Evolutionary conservation across 2,329 filamentous ascomycete genomes (phyloP), one percentile per base, ranked within the genome.

Genomic region (Ophiostoma himal-ulmi): DNA sequence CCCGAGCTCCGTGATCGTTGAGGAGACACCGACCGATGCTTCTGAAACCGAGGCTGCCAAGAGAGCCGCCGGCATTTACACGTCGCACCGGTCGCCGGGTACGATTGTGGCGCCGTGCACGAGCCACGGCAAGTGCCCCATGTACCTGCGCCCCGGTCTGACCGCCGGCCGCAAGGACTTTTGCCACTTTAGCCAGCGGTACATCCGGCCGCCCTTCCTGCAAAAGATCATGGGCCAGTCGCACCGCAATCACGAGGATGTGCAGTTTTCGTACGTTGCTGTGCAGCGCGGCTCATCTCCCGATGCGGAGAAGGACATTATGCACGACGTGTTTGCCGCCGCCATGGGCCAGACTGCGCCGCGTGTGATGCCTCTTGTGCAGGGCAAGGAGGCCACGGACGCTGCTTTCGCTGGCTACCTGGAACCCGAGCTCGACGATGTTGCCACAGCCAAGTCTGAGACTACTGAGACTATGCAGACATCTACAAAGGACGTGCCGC

Each of bases 171-270:
- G 94, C 70, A 94, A 93, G 75, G 94, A 98, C 77, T 95, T 90
- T 77, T 99, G 95, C 79, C 91, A 91, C 78, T 98, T 99, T 79
- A 86, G 84, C 73, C 95, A 99, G 80, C 88, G 95, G 66, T 98
- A 92, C 77, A 90, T 93, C 68, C 88, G 94, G 0, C 95, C 95
- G 0, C 82, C 83, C 0, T 97, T 94, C 78, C 84, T 97, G 70
- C 93, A 96, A 77, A 86, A 86, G 66, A 85, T 98, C 66, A 82
- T 96, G 26, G 86, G 88, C 22, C 88, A 86, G 34, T 82, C 82
- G 7, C 86, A 89, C 75, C 87, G 87, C 73, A 97, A 96, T 78
- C 91, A 96, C 77, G 94, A 97, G 77, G 93, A 98, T 76, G 86
- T 97, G 17, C 86, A 93, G 75, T 99, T 94, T 80, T 96, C 92